phyloP scores from a whole-genome alignment of 352 stramenopile genomes.

The Phytopythium vexans region DNA sequence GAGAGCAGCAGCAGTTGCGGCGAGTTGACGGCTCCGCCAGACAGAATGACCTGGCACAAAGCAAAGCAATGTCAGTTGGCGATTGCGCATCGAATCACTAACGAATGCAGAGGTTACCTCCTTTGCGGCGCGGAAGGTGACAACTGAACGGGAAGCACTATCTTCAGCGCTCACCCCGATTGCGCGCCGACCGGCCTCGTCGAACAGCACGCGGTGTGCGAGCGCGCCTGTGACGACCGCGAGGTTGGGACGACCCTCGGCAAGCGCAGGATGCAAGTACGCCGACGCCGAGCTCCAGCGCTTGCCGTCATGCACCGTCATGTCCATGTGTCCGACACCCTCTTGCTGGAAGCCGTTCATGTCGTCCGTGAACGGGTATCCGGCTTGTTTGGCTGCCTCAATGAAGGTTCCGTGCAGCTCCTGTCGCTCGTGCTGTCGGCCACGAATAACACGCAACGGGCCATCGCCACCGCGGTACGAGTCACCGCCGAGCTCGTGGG shows the following conservation, averaged over 20 bases:
- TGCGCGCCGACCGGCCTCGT: slow-evolving; percentile 33
- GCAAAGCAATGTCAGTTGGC: too few relatives aligned
- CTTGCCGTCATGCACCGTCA: slow-evolving; percentile 75
- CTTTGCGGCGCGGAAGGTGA: slow-evolving; percentile 57
- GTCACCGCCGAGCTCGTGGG: slow-evolving; percentile 68
- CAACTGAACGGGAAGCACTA: slow-evolving; percentile 22
- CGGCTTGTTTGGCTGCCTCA: slow-evolving; percentile 75
- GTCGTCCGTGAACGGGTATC: slow-evolving; percentile 84
- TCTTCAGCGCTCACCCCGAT: slow-evolving; percentile 46
- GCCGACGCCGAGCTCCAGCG: slow-evolving; percentile 75
- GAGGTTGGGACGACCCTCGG: slow-evolving; percentile 37
- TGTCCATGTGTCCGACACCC: slow-evolving; percentile 88
- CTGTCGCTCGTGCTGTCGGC: slow-evolving; percentile 51
- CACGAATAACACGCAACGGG: slow-evolving; percentile 24
- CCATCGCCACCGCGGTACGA: slow-evolving; percentile 83
- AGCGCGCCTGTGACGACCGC: slow-evolving; percentile 79
- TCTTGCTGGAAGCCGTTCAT: slow-evolving; percentile 90
- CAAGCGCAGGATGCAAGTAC: slow-evolving; percentile 71
- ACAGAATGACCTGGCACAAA: slow-evolving; percentile 64
- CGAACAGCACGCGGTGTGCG: slow-evolving; percentile 82
- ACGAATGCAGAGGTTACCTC: slow-evolving; percentile 26
- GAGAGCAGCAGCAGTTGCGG: slow-evolving; percentile 88
- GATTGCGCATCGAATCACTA: not conserved
- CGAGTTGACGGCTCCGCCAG: slow-evolving; percentile 85
- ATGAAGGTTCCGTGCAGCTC: slow-evolving; percentile 88